phyloP scores from a whole-genome alignment of 768 basidiomycete species.

The Tulasnella sp. region DNA sequence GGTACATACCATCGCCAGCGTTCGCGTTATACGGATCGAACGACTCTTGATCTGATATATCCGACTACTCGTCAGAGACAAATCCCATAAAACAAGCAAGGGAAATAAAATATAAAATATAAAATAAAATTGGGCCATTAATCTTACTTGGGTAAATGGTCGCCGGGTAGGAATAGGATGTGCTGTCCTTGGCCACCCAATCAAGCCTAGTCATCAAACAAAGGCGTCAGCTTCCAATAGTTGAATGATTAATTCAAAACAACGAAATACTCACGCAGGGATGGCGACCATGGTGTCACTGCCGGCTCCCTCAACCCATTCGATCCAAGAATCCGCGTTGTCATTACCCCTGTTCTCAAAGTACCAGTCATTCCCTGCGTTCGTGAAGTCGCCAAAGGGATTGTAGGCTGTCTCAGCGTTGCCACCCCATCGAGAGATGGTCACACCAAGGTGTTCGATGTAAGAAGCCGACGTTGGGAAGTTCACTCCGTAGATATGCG shows the following conservation, averaged over 20 bases:
- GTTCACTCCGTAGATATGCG: slow-evolving; percentile 43
- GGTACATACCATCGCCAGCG: slow-evolving; percentile 39
- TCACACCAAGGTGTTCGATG: slow-evolving; percentile 38
- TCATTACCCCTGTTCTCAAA: slow-evolving; percentile 41
- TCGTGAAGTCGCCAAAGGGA: slow-evolving; percentile 10
- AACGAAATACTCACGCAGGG: slow-evolving; percentile 34
- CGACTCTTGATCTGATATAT: slow-evolving; percentile 33
- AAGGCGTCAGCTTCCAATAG: background rate
- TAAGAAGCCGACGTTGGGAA: slow-evolving; percentile 39
- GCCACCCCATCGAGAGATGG: slow-evolving; percentile 44
- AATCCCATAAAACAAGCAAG: too few relatives aligned
- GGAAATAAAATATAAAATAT: background rate
- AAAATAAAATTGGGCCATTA: background rate
- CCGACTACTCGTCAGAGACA: too few relatives aligned
- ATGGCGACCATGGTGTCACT: slow-evolving; percentile 36
- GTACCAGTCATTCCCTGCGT: slow-evolving; percentile 35
- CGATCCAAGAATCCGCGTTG: slow-evolving; percentile 39
- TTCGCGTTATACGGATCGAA: slow-evolving; percentile 40
- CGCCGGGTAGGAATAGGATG: slow-evolving; percentile 42
- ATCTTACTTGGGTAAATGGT: slow-evolving; percentile 36
- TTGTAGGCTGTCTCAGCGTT: slow-evolving; percentile 16
- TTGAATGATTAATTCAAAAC: background rate
- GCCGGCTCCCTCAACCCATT: slow-evolving; percentile 37
- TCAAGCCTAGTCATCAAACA: slow-evolving; percentile 34
- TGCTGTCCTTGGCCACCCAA: slow-evolving; percentile 44